phyloP scores from a whole-genome alignment of 495 filamentous ascomycete species.

The Lasiosphaeria miniovina region DNA sequence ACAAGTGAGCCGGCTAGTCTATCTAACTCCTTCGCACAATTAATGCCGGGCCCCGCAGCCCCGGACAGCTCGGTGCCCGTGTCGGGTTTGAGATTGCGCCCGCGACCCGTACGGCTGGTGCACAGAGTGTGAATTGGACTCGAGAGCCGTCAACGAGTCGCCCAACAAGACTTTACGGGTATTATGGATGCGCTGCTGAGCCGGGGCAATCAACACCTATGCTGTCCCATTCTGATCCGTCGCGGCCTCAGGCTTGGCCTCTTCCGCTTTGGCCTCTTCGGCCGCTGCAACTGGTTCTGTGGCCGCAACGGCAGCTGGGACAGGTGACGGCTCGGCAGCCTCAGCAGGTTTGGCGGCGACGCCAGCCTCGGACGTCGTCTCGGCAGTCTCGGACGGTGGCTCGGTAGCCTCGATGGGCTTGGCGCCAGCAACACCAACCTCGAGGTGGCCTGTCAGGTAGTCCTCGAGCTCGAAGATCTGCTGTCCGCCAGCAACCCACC shows the following conservation, averaged over 20 bases:
- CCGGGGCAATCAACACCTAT: not conserved
- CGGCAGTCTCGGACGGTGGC: not conserved
- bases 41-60: no score
- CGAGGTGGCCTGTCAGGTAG: constrained; percentile 51
- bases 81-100: no score
- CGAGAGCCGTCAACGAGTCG: no score
- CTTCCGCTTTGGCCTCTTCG: not conserved
- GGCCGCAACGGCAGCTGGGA: not conserved
- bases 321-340: not conserved
- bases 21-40: no score
- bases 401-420: not conserved
- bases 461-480: constrained; percentile 79
- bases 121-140: no score
- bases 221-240: not conserved
- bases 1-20: no score
- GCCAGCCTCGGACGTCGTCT: no score
- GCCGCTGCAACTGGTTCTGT: not conserved
- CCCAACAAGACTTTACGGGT: no score
- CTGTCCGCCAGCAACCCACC: constrained; percentile 78
- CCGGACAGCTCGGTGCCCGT: no score
- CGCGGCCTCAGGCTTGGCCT: not conserved
- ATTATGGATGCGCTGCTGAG: not conserved
- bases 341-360: not conserved
- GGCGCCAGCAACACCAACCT: constrained; percentile 21
- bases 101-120: no score